A percentile compares a stretch with the other conserved stretches of the same genome.
Evolutionary conservation across 805 yeast species (phyloP).

Genomic region (Candida alai): DNA sequence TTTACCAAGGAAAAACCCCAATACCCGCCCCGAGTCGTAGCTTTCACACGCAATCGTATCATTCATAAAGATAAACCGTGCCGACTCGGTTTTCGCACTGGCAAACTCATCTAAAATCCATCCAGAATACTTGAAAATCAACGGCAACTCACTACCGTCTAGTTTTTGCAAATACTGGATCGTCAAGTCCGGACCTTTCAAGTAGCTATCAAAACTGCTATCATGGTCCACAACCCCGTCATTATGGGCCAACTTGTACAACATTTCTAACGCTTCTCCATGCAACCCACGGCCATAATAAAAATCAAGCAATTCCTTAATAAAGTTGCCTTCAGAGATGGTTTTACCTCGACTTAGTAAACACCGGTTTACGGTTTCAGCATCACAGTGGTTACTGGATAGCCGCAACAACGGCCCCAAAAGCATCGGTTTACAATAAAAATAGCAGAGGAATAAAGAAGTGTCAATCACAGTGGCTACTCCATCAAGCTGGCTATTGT

Average conservation of each 20-base stretch:
- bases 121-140: conserved; percentile 54
- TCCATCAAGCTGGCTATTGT: conserved; percentile 20
- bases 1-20: conserved; percentile 44
- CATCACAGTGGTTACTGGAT: conserved; percentile 66
- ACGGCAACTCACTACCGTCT: conserved; percentile 42
- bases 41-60: conserved; percentile 58
- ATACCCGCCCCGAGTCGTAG: conserved; percentile 50
- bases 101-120: conserved; percentile 40
- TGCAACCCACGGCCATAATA: conserved; percentile 63
- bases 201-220: conserved; percentile 23
- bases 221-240: conserved; percentile 10
- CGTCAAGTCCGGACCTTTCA: conserved; percentile 40
- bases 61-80: conserved; percentile 56
- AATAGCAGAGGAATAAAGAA: conserved; percentile 70
- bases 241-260: conserved; percentile 33
- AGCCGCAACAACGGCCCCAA: conserved; percentile 81
- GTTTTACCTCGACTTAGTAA: conserved; percentile 37
- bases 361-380: conserved; percentile 53
- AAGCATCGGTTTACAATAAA: conserved; percentile 62
- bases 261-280: conserved; percentile 59
- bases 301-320: conserved; percentile 73
- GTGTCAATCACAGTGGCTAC: conserved; percentile 64
- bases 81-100: conserved; percentile 20
- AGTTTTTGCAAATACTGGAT: conserved; percentile 59
- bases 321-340: conserved; percentile 25